phyloP scores from a whole-genome alignment of 2,329 filamentous ascomycete species.

The Epichloe sylvatica region DNA sequence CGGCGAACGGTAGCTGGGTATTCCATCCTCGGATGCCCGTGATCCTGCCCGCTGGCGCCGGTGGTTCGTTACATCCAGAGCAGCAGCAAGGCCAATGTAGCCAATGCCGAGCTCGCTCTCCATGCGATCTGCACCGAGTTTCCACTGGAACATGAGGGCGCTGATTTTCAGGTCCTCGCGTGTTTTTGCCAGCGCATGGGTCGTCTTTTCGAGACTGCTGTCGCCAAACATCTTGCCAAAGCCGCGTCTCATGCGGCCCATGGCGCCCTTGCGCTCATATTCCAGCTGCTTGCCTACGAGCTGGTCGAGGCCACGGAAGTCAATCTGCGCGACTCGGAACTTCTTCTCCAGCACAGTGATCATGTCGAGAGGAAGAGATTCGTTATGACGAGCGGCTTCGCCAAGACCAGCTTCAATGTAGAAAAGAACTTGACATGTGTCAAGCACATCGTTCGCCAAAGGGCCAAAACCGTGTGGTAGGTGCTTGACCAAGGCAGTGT shows the following conservation, averaged over 20 bases:
- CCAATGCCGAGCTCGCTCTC: conserved; percentile 51
- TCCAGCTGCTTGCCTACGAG: conserved; percentile 48
- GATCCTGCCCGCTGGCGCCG: conserved; percentile 9
- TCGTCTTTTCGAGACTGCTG: conserved; percentile 47
- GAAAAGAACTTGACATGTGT: conserved; percentile 51
- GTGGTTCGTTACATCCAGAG: conserved; percentile 33
- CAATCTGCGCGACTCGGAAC: conserved; percentile 44
- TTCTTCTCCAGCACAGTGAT: conserved; percentile 50
- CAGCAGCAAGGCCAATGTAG: conserved; percentile 52
- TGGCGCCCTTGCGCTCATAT: conserved; percentile 45
- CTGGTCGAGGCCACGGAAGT: conserved; percentile 50
- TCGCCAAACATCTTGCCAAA: conserved; percentile 51
- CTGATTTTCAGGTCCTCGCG: conserved; percentile 50
- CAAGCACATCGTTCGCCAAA: conserved; percentile 52
- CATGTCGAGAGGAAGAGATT: conserved; percentile 45
- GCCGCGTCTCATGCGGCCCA: conserved; percentile 45
- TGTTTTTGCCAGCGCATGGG: conserved; percentile 40
- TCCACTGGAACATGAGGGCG: conserved; percentile 52
- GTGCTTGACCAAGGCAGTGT: conserved; percentile 41
- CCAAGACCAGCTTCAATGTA: conserved; percentile 52
- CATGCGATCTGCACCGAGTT: conserved; percentile 41
- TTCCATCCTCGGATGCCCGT: conserved; percentile 5
- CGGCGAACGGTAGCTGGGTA: neutral
- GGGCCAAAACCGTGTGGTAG: conserved; percentile 41
- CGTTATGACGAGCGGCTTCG: conserved; percentile 35